phyloP scores from a whole-genome alignment of 495 filamentous ascomycete species.

The Penicillium coffeae region DNA sequence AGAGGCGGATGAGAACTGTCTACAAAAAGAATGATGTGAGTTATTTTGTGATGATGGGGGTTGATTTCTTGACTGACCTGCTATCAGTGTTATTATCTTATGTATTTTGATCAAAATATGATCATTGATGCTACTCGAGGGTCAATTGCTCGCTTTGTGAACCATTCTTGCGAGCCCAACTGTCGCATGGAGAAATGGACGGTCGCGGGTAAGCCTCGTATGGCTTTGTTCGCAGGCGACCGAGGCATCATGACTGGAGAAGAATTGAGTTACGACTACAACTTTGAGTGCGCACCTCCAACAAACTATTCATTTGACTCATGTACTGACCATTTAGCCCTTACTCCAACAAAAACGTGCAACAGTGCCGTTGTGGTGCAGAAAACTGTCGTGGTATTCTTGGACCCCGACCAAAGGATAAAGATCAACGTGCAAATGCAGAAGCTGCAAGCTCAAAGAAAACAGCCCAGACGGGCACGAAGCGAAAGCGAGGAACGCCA shows the following conservation, averaged over 20 bases:
- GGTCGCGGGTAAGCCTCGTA: constrained; percentile 89
- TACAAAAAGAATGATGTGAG: constrained; percentile 90
- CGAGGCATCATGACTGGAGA: constrained; percentile 86
- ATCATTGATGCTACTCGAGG: constrained; percentile 96
- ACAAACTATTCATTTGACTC: background rate
- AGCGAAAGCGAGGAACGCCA: constrained; percentile 28
- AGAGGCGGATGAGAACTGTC: constrained; percentile 82
- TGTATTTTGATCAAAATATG: constrained; percentile 98
- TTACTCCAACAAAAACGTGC: constrained; percentile 76
- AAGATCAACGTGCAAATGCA: constrained; percentile 39
- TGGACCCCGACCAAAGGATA: constrained; percentile 65
- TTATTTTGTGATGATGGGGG: constrained; percentile 4
- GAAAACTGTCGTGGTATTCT: constrained; percentile 73
- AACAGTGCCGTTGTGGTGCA: constrained; percentile 77
- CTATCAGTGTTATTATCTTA: constrained; percentile 86
- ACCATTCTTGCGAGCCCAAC: constrained; percentile 96
- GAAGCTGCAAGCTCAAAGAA: constrained; percentile 33
- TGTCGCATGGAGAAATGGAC: constrained; percentile 97
- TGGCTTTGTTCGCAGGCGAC: constrained; percentile 95
- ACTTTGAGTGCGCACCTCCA: constrained; percentile 66
- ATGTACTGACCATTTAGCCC: constrained; percentile 39
- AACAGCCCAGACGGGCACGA: constrained; percentile 41
- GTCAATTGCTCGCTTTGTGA: constrained; percentile 95
- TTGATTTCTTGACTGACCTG: constrained; percentile 10
- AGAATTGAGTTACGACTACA: constrained; percentile 99